These are phyloP conservation scores for Colletotrichum chrysophilum DNA, from an alignment of 2,329 filamentous ascomycete genomes.

Conservation along the genomic window DNA sequence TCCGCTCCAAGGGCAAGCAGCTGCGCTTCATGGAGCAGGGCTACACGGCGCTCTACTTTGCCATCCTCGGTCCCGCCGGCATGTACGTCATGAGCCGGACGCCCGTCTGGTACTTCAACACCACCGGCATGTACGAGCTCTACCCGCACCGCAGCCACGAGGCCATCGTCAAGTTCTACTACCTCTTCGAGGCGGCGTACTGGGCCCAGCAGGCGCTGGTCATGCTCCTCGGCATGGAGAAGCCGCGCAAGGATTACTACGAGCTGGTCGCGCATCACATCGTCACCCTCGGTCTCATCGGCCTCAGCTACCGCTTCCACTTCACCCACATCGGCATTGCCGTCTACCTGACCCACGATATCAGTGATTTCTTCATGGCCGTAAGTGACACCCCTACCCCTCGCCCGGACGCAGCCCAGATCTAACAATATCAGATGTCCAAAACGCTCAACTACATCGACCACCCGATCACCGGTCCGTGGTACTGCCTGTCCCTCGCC, in stretches of 20 bases:
- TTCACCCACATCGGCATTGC: slow-evolving; percentile 78
- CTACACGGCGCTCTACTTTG: slow-evolving; percentile 77
- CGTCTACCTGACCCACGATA: slow-evolving; percentile 77
- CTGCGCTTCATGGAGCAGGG: slow-evolving; percentile 78
- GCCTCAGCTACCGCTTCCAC: slow-evolving; percentile 75
- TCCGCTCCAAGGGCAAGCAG: slow-evolving; percentile 68
- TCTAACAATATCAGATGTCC: slow-evolving; percentile 52
- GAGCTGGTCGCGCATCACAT: slow-evolving; percentile 77
- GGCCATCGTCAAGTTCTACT: slow-evolving; percentile 74
- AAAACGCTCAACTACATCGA: slow-evolving; percentile 77
- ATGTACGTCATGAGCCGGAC: slow-evolving; percentile 74
- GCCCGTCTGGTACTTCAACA: slow-evolving; percentile 79
- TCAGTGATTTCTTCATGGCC: slow-evolving; percentile 78
- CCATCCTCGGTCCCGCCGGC: slow-evolving; percentile 69
- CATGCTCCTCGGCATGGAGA: slow-evolving; percentile 71
- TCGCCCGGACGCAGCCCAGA: background rate
- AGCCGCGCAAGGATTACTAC: slow-evolving; percentile 76
- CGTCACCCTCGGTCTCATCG: slow-evolving; percentile 72
- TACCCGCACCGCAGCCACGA: slow-evolving; percentile 74
- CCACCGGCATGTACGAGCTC: slow-evolving; percentile 71
- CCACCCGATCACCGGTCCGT: slow-evolving; percentile 64
- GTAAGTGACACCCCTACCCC: slow-evolving; percentile 47
- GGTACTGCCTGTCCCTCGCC: slow-evolving; percentile 68
- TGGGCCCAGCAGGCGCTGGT: slow-evolving; percentile 79
- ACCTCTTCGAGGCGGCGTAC: slow-evolving; percentile 75